Base-by-base conservation (phyloP, 768 basidiomycete species). In the Tulasnella sp. region DNA sequence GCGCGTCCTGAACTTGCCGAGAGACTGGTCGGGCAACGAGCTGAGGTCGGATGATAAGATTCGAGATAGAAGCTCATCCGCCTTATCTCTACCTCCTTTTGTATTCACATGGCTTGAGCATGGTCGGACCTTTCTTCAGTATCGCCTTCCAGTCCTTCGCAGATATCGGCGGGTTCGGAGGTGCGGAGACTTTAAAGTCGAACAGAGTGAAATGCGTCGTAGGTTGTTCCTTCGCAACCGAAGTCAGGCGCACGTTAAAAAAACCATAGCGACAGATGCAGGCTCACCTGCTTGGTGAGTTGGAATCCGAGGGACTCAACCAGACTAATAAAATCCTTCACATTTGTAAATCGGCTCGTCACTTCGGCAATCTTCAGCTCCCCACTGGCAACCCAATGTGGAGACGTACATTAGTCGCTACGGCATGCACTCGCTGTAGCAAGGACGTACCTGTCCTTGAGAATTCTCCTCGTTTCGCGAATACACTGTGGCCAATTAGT, bases 401-500 rank as follows among this genome's bases (percentile, higher is more conserved):
- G 44, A 44, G 16, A 44, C 14, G 44, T 16, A 2, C 10, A 18
- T 81, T 76, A 34, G 72, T 16, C 77, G 38, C 27, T 4, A 36
- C 27, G 6, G 31, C 31, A 40, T 40, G 38, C 52, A 73, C 48
- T 34, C 71, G 76, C 48, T 78, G 78, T 31, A 77, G 80, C 71
- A 44, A 24, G 40, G 3, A 87, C 92, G 83, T 82, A 97, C 97
- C 89, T 90, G n/a, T 89, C 85, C 84, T 91, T 93, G 52, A 99
- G 87, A 56, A 99, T 90, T 82, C 98, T 88, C 91, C 94, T 94
- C 10, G 94, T 93, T 84, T 99, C 97, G 38, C 93, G 88, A 38
- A 99, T 89, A 82, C 95, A 95, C 71, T 88, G 88, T n/a, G 94
- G 89, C 98, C 98, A 99, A 84, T 99, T 98, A 21, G 92, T 93